Base-by-base conservation (phyloP, 139 green algal genomes). In the Astrephomene gubernaculifera region DNA sequence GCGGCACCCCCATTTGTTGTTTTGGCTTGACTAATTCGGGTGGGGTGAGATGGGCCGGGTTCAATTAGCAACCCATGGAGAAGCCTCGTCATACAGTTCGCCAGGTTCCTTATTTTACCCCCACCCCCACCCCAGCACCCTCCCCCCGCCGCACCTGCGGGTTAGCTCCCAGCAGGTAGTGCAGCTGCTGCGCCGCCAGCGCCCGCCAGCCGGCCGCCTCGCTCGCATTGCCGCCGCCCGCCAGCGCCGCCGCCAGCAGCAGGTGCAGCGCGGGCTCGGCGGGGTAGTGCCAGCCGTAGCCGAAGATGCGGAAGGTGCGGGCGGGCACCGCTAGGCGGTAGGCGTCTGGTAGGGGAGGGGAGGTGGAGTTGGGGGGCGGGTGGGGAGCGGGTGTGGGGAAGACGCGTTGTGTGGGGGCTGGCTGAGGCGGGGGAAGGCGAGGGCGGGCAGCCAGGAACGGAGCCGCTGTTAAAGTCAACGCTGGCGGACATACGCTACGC, bases 241-340 rank as follows among this genome's bases (percentile, higher is more conserved):
- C 68, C 54, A 86, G 81, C 53, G 36, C 35, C 4, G 81, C 81
- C 12, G 81, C 81, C 12, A 80, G 27, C 67, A 86, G 36, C 67
- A 86, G 57, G 35, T 86, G 81, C 9, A 24, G 21, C 22, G 68
- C 68, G 14, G 43, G 53, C 24, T 75, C 57, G 12, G 68, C 43
- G 24, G 52, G 81, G 52, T 80, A 86, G 68, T 63, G 24, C 81
- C 81, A 86, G 67, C 81, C 81, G 41, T 80, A 86, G 38, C 69
- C 69, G 22, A 52, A 86, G 9, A 49, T 63, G 5, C 68, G 29
- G 8, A 52, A 45, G 17, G 17, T 35, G 27, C 29, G 4, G 61
- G 67, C 33, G 5, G 76, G 39, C 41, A 45, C 12, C 7, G 63
- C 2, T 68, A 86, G 49, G 81, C 71, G 21, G 68, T 86, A 86